Percentiles rank a stretch among this genome's conserved stretches.
Conservation (phyloP, 192 early-diverging fungal genomes). For the Coemansia sp. region DNA sequence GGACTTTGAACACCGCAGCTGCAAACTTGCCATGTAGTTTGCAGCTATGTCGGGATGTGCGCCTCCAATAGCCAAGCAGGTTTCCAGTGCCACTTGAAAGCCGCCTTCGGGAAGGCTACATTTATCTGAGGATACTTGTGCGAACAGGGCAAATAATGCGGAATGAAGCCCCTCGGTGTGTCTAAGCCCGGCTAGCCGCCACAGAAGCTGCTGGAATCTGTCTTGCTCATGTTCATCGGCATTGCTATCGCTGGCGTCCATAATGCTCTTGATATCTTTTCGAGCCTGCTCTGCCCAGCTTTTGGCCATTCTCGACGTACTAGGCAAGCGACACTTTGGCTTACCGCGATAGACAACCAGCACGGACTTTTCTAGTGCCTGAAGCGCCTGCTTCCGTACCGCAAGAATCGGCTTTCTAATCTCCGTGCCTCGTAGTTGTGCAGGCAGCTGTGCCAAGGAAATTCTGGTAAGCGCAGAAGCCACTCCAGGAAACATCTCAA, state of each 20-base stretch:
- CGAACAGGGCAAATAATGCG: slow-evolving; percentile 21
- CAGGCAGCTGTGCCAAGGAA: slow-evolving; percentile 26
- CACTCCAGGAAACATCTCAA: slow-evolving; percentile 34
- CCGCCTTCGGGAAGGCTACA: slow-evolving; percentile 6
- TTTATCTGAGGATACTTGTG: slow-evolving; percentile 4
- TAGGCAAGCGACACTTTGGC: background rate
- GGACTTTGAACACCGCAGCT: background rate
- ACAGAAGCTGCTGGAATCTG: slow-evolving; percentile 25
- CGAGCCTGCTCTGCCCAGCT: slow-evolving; percentile 19
- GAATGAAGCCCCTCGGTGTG: slow-evolving; percentile 9
- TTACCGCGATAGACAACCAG: slow-evolving; percentile 3
- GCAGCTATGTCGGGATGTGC: background rate
- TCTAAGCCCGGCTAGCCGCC: slow-evolving; percentile 33
- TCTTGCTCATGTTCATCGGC: background rate
- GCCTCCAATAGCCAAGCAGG: slow-evolving; percentile 17
- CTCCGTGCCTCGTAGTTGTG: background rate
- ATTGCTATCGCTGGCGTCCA: background rate
- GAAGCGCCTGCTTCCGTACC: slow-evolving; percentile 21
- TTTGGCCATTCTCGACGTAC: background rate
- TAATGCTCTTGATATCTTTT: slow-evolving; percentile 5
- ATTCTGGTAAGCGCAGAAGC: slow-evolving; percentile 29
- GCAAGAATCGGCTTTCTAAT: slow-evolving; percentile 11
- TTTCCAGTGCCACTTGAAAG: slow-evolving; percentile 17
- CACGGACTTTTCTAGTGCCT: slow-evolving; percentile 9
- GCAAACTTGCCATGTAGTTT: background rate